These are phyloP conservation scores for Micractinium sp. DNA, from an alignment of 139 green algal species.

Conservation along the genomic window DNA sequence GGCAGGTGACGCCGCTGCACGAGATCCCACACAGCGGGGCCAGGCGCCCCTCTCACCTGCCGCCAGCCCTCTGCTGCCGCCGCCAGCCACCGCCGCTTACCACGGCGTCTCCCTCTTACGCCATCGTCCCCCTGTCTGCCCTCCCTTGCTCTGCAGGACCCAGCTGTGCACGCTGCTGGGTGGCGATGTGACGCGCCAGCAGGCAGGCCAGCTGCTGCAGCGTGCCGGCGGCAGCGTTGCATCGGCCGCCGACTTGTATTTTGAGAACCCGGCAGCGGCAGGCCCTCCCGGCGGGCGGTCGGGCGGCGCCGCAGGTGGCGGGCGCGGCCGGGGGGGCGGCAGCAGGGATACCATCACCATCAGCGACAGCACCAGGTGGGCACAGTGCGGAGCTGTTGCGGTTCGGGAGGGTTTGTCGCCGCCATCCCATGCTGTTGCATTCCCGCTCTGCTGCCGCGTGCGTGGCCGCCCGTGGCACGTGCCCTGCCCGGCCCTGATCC, in stretches of 20 bases:
- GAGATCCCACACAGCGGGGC: neutral
- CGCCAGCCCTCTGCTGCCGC: neutral
- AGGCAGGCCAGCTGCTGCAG: conserved; percentile 23
- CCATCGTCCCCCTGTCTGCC: neutral
- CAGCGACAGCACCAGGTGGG: neutral
- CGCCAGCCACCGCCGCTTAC: neutral
- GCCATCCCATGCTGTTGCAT: neutral
- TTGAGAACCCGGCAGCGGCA: neutral
- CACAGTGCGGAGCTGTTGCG: neutral
- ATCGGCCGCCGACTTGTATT: conserved; percentile 34
- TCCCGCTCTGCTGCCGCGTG: neutral
- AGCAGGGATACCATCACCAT: conserved; percentile 21
- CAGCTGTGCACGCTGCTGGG: conserved; percentile 22
- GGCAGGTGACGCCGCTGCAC: neutral
- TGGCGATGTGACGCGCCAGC: neutral
- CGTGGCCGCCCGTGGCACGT: neutral
- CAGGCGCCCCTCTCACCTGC: no score
- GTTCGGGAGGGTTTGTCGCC: neutral
- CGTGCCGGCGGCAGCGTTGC: conserved; percentile 4
- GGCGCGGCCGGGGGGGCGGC: neutral
- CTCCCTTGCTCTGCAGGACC: neutral
- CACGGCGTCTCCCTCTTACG: neutral
- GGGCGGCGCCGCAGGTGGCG: neutral
- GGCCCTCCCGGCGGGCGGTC: neutral
- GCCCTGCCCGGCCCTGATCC: no score